phyloP scores from a whole-genome alignment of 2,329 filamentous ascomycete genomes.

The Fusarium sacchari region DNA sequence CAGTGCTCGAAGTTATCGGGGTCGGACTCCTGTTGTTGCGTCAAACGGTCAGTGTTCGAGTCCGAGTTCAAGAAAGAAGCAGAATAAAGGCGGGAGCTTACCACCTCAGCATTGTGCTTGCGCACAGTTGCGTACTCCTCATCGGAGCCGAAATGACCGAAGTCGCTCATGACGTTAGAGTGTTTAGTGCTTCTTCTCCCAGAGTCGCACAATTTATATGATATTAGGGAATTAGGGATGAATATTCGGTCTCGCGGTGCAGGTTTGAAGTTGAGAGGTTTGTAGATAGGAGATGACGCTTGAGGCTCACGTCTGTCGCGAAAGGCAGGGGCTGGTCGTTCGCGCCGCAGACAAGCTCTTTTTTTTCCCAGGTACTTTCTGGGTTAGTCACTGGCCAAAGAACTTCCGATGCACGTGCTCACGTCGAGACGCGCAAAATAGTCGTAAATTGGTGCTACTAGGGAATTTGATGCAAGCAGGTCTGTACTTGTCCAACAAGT shows the following conservation, averaged over 20 bases:
- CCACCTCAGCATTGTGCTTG: slow-evolving; percentile 80
- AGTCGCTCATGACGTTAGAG: slow-evolving; percentile 71
- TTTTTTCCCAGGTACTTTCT: slow-evolving; percentile 32
- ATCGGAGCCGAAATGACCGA: slow-evolving; percentile 75
- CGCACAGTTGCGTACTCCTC: slow-evolving; percentile 86
- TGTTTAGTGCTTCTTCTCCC: not conserved
- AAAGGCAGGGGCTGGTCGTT: slow-evolving; percentile 44
- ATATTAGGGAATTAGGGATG: not conserved
- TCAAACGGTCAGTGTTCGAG: slow-evolving; percentile 35
- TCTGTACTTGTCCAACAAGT: slow-evolving; percentile 21
- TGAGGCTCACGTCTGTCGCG: slow-evolving; percentile 40
- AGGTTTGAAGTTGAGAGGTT: slow-evolving; percentile 28
- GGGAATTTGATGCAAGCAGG: slow-evolving; percentile 26
- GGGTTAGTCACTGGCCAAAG: slow-evolving; percentile 21
- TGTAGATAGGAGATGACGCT: slow-evolving; percentile 39
- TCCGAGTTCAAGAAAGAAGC: not conserved
- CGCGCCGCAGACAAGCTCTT: slow-evolving; percentile 29
- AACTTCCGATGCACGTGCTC: slow-evolving; percentile 23
- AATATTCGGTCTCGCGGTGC: slow-evolving; percentile 1
- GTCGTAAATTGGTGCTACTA: slow-evolving; percentile 15
- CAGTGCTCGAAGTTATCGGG: slow-evolving; percentile 93
- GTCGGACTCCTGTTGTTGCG: slow-evolving; percentile 65
- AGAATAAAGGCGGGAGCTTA: slow-evolving; percentile 52
- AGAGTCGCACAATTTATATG: slow-evolving; percentile 27
- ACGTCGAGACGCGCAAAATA: not conserved